Percentiles rank a stretch among this genome's conserved stretches.
Evolutionary conservation across 768 basidiomycete species (phyloP).

Genomic region (Rubroboletus satanas): DNA sequence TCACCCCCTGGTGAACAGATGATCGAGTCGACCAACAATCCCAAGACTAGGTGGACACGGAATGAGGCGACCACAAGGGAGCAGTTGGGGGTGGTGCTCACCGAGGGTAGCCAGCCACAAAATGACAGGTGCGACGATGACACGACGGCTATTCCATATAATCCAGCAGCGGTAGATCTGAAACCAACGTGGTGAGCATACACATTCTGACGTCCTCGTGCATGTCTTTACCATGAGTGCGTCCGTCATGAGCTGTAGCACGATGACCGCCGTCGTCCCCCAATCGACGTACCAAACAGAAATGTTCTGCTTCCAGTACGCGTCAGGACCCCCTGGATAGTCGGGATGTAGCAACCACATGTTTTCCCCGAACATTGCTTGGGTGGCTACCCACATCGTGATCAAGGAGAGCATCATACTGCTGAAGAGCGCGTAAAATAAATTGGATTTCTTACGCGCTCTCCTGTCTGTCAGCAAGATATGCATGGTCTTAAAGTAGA

Average conservation of each 20-base stretch:
- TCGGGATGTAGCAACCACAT: slow-evolving; percentile 35
- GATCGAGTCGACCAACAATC: slow-evolving; percentile 8
- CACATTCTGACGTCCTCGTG: not conserved
- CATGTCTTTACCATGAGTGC: slow-evolving; percentile 23
- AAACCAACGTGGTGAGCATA: slow-evolving; percentile 11
- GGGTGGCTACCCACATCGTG: slow-evolving; percentile 29
- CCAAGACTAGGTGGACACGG: slow-evolving; percentile 11
- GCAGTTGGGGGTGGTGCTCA: not conserved
- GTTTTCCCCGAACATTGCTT: slow-evolving; percentile 23
- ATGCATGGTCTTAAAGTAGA: slow-evolving; percentile 24
- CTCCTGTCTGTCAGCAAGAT: slow-evolving; percentile 3
- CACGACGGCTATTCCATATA: slow-evolving; percentile 27
- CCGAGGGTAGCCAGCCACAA: slow-evolving; percentile 25
- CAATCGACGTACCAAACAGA: slow-evolving; percentile 28
- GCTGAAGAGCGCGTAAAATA: slow-evolving; percentile 27
- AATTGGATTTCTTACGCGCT: slow-evolving; percentile 4
- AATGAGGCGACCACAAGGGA: not conserved
- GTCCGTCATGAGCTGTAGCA: slow-evolving; percentile 35
- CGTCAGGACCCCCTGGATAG: slow-evolving; percentile 34
- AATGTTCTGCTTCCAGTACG: slow-evolving; percentile 27
- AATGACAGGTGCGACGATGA: slow-evolving; percentile 11
- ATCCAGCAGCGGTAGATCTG: slow-evolving; percentile 40
- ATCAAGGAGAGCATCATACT: slow-evolving; percentile 24
- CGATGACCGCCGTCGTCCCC: slow-evolving; percentile 22
- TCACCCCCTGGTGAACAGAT: slow-evolving; percentile 16